Base-by-base conservation (phyloP, 2,329 filamentous ascomycete genomes). In the Parafenestella ontariensis region DNA sequence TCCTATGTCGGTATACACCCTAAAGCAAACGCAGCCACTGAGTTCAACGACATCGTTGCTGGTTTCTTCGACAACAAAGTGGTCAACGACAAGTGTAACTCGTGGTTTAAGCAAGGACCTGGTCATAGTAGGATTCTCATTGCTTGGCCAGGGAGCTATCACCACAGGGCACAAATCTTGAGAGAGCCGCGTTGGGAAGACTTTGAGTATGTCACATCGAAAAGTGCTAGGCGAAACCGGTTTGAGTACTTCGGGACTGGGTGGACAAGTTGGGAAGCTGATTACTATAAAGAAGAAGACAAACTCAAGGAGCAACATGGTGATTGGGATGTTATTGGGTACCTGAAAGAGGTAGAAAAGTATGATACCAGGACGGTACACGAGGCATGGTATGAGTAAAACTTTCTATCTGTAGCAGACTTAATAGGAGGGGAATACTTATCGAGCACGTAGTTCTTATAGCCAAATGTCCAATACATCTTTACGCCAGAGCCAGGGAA, bases 171-270 rank as follows among this genome's bases (percentile, higher is more conserved):
- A 10, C 24, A 33, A 5, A 46, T 52, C 5, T 18, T 52, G 41
- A 34, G 42, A 41, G 42, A 52, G 5, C 49, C 49, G 13, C 49
- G 49, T 10, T 52, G 49, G 49, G 49, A 52, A 20, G 49, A 52
- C 20, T 52, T 52, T 40, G 29, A 29, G 10, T 52, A 46, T 21
- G 42, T 29, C 13, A 9, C 21, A 8, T 8, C 5, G 7, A 10
- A 29, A 21, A 41, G 37, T 13, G 49, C 21, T 9, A 1, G 18
- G 13, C 29, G 49, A 15, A 52, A 52, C 24, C 45, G 49, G 41
- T 52, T 52, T 31, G 49, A 46, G 42, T 52, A 52, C 23, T 48
- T 48, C 26, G 50, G 50, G 8, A 48, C 42, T 44, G 50, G 43
- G 9, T 53, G 43, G 44, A 53, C 50, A 15, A 43, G 42, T 28